phyloP scores from a whole-genome alignment of 805 yeast genomes.

The Kregervanrija pseudodelftensis region DNA sequence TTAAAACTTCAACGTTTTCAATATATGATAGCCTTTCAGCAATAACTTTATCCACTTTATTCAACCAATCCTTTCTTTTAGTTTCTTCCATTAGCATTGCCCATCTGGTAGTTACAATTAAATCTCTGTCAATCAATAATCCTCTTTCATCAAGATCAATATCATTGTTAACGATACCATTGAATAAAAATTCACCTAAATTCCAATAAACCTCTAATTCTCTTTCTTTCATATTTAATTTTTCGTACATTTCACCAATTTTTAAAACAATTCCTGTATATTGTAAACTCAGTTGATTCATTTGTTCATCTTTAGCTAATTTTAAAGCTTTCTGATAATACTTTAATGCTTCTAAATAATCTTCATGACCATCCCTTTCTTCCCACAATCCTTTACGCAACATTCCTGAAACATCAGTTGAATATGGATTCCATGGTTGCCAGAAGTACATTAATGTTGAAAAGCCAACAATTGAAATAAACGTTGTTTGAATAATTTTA shows the following conservation, averaged over 20 bases:
- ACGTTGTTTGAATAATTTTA: conserved; percentile 9
- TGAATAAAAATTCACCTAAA: conserved; percentile 21
- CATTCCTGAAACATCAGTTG: conserved; percentile 50
- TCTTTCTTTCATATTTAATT: conserved; percentile 50
- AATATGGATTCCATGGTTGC: conserved; percentile 31
- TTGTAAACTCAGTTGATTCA: conserved; percentile 62
- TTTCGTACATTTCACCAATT: conserved; percentile 80
- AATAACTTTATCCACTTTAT: conserved; percentile 14
- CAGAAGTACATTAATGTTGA: conserved; percentile 20
- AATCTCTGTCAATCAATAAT: conserved; percentile 23
- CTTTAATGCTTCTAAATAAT: conserved; percentile 61
- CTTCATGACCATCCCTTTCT: conserved; percentile 60
- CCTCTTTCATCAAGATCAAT: conserved; percentile 19
- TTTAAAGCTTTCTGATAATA: conserved; percentile 70
- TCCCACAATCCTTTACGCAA: conserved; percentile 78
- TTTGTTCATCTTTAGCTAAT: conserved; percentile 45
- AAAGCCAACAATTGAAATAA: conserved; percentile 14
- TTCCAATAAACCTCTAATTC: conserved; percentile 51
- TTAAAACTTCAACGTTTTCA: conserved; percentile 14
- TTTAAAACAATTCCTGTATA: conserved; percentile 89
- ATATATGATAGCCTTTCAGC: conserved; percentile 22
- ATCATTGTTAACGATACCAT: conserved; percentile 19
- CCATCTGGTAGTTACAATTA: conserved; percentile 22
- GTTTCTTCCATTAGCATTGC: conserved; percentile 14
- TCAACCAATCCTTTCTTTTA: conserved; percentile 5